Evolutionary conservation across 768 basidiomycete genomes (phyloP), one percentile per base, ranked within the genome.

Genomic region (Boletus reticuloceps): DNA sequence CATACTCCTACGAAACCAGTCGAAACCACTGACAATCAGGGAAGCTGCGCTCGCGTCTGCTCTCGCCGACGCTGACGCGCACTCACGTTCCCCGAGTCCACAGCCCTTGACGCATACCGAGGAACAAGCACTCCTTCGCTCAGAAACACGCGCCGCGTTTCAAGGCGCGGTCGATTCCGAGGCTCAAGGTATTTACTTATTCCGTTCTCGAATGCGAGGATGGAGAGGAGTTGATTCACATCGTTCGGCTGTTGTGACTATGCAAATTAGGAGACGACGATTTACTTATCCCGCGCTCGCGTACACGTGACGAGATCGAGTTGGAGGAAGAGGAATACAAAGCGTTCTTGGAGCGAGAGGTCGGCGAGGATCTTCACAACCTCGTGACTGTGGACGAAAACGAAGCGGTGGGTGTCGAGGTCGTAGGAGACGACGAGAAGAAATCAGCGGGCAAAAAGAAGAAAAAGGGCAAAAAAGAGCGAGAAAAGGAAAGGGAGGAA

Each of bases 111-210:
- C 94, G 0, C 87, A 94, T 62, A 83, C 80, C 4, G 80, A 93
- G 69, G 93, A 95, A 65, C 90, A 96, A 69, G 74, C 72, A 1
- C 76, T 73, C 1, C 79, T 99, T 20, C 85, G 89, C 14, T 75
- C 80, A 36, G 94, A 97, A 69, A 94, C 91, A 0, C 90, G 92
- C 22, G 79, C 84, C 1, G 95, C 89, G 1, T 98, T 99, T 72
- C 86, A 89, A 53, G 67, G 66, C 2, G 76, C 75, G 13, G 55
- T 74, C 4, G 57, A 58, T 22, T 22, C 47, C 0, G 52, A 51
- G 0, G 25, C 6, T 22, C 55, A 58, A 59, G 68, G 66, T 62
- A 58, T 37, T 14, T 36, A 11, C 34, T 14, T 14, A 2, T 29
- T 56, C 9, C 44, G 6, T 17, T 16, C 32, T 40, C 25, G 5